Evolutionary conservation across 805 yeast genomes (phyloP), one percentile per base, ranked within the genome.

Genomic region (Yamadazyma tumulicola): DNA sequence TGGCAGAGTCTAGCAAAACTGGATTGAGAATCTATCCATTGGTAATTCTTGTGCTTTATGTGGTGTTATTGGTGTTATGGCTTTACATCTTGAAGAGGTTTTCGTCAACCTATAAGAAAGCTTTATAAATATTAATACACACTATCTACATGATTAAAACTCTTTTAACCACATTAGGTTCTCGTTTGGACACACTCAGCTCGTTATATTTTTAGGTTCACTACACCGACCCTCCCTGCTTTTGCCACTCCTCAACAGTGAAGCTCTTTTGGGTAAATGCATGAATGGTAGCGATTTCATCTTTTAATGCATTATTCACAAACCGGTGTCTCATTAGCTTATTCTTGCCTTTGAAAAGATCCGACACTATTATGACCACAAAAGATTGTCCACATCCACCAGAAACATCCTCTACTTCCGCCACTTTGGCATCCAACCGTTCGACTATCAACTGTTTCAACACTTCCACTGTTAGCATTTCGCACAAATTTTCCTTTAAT

Each of bases 311-410:
- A 20, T 56, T 66, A 58, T 93, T 93, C 31, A 94, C 96, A 46
- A 88, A 51, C 46, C 97, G 69, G 49, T 91, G 95, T 52, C 99
- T 75, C 67, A 79, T 75, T 32, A 93, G 67, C 55, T 84, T 85
- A 61, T 86, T 87, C 62, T 87, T 86, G 16, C 93, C 93, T 40
- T 69, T 58, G 57, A 94, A 93, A 15, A 67, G 52, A 29, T 77
- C 71, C 5, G 80, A 60, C 7, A 93, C 96, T 18, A 94, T 89
- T 5, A 85, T 74, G 21, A 88, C 96, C 24, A 94, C 96, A 59
- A 89, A 91, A 2, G 97, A 96, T 58, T 91, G 96, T 4, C 99
- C 99, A 61, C 99, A 93, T 1, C 99, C 99, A 11, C 95, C 95
- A 28, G 80, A 79, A 68, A 78, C 74, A 46, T 85, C 95, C 41